Evolutionary conservation across 2,329 filamentous ascomycete species (phyloP), one percentile per base, ranked within the genome.

Genomic region (Cytospora leucostoma): DNA sequence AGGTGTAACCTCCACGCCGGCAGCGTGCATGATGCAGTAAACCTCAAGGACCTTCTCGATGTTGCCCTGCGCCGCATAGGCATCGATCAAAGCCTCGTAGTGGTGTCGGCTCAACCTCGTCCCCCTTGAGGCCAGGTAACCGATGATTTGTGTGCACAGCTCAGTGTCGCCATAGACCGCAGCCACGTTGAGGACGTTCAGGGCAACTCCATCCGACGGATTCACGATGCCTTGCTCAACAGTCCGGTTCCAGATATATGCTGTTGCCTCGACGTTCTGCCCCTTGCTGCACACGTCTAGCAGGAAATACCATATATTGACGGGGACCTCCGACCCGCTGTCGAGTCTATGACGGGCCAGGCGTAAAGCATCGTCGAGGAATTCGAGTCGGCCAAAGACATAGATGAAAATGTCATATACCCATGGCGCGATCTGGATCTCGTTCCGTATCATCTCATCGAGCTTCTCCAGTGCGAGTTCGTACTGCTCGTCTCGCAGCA

Each of bases 401-500:
- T 91, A 90, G 61, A 93, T 82, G 59, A 93, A 87, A 65, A 94
- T 83, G 70, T 93, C 90, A 70, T 89, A 88, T 8, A 97, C 80
- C 93, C 93, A 97, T 0, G 79, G 71, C 35, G 89, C 82, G 4
- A 93, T 76, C 2, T 69, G 70, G 1, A 84, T 78, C 3, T 80
- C 78, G 56, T 84, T 80, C 58, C 80, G 76, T 50, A 85, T 78
- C 82, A 97, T 85, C 27, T 83, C 77, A 44, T 91, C 88, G 50
- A 97, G 75, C 68, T 85, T 85, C 58, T 84, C 81, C 63, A 96
- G 78, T 1, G 92, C 93, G 67, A 93, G 78, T 76, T 98, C 95
- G 66, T 92, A 88, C 70, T 96, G 89, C 0, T 87, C 85, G 69
- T 97, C 93, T 21, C 93, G 84, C 40, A 98, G 80, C 64, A 96